phyloP scores from a whole-genome alignment of 2,329 filamentous ascomycete species.

The Epichloe baconii region DNA sequence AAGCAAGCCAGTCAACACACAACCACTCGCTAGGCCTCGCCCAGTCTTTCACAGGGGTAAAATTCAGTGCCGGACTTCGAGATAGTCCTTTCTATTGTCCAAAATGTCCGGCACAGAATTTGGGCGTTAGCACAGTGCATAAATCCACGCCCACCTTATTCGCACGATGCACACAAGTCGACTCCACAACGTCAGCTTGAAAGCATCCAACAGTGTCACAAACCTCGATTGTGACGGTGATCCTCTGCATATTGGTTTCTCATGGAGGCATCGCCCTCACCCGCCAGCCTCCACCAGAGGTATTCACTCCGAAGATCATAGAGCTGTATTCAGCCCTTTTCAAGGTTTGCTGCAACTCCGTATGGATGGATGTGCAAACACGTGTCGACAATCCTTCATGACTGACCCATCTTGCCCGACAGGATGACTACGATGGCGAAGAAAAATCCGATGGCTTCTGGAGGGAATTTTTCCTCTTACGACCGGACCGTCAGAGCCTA shows the following conservation, averaged over 20 bases:
- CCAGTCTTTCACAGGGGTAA: no score
- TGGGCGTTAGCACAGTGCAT: not conserved
- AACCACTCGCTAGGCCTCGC: no score
- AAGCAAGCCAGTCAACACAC: no score
- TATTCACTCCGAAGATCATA: conserved; percentile 89
- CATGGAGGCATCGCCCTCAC: conserved; percentile 92
- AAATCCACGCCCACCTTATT: not conserved
- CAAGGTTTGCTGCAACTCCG: conserved; percentile 36
- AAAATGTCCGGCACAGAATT: no score
- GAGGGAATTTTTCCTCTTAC: conserved; percentile 87
- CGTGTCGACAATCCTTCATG: conserved; percentile 10
- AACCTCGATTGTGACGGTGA: not conserved
- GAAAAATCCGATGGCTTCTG: conserved; percentile 85
- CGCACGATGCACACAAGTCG: not conserved
- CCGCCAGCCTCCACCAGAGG: conserved; percentile 77
- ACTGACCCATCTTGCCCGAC: conserved; percentile 15
- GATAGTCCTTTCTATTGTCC: no score
- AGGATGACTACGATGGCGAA: conserved; percentile 48
- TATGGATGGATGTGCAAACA: conserved; percentile 11
- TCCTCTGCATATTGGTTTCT: conserved; percentile 3
- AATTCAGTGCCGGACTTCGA: no score
- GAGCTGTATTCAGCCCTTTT: conserved; percentile 79
- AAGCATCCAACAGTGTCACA: not conserved
- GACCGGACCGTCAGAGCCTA: conserved; percentile 60
- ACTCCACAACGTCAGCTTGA: not conserved